These are phyloP conservation scores for Microdochium paspali DNA, from an alignment of 2,329 filamentous ascomycete species.

Conservation along the genomic window DNA sequence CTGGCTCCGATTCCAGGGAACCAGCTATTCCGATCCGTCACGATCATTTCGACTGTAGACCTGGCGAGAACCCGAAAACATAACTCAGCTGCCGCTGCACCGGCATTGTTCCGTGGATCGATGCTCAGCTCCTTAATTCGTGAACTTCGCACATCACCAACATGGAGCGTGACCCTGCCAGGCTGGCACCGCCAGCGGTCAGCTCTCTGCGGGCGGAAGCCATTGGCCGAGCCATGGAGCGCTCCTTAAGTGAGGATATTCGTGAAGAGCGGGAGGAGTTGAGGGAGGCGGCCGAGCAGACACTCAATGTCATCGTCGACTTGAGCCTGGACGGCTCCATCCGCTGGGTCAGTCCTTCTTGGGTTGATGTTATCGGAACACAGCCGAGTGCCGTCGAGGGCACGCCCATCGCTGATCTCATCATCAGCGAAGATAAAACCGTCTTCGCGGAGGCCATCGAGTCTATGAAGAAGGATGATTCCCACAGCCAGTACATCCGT, in stretches of 20 bases:
- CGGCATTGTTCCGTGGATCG: slow-evolving; percentile 1
- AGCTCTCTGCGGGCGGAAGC: slow-evolving; percentile 40
- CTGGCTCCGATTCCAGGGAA: slow-evolving; percentile 15
- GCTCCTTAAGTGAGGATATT: slow-evolving; percentile 77
- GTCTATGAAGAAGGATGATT: slow-evolving; percentile 86
- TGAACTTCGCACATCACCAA: not conserved
- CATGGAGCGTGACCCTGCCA: slow-evolving; percentile 35
- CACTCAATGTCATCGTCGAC: slow-evolving; percentile 92
- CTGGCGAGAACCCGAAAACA: not conserved
- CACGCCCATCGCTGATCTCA: slow-evolving; percentile 67
- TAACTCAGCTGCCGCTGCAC: not conserved
- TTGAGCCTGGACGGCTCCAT: slow-evolving; percentile 83
- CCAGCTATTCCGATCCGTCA: slow-evolving; percentile 4
- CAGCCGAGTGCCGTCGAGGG: slow-evolving; percentile 63
- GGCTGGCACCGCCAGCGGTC: slow-evolving; percentile 44
- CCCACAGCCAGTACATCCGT: slow-evolving; percentile 80
- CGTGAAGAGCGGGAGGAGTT: slow-evolving; percentile 88
- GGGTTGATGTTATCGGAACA: slow-evolving; percentile 86
- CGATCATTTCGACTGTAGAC: not conserved
- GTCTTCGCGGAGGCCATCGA: slow-evolving; percentile 79
- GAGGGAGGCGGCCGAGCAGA: slow-evolving; percentile 91
- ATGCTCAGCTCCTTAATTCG: not conserved
- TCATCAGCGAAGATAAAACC: slow-evolving; percentile 67
- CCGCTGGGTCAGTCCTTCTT: slow-evolving; percentile 94
- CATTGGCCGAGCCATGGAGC: slow-evolving; percentile 42